phyloP scores from a whole-genome alignment of 192 early-diverging fungal species.

The Kappamyces sp. region DNA sequence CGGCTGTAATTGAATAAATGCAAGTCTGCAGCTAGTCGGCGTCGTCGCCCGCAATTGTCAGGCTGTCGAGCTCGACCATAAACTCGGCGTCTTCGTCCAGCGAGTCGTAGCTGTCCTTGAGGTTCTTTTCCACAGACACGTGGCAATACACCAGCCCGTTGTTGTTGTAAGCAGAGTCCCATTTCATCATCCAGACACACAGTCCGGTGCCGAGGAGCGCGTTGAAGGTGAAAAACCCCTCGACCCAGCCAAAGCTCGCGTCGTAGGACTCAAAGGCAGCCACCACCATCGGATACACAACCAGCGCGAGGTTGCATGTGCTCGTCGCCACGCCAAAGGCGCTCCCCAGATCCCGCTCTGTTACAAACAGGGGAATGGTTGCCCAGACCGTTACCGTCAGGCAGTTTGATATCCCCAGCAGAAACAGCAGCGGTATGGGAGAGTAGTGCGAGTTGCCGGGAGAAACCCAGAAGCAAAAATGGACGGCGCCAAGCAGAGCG shows the following conservation, averaged over 20 bases:
- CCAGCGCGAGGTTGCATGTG: constrained; percentile 39
- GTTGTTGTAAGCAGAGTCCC: too few relatives aligned
- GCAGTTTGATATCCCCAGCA: constrained; percentile 42
- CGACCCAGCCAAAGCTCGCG: constrained; percentile 26
- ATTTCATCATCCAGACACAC: too few relatives aligned
- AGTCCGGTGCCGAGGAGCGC: neutral
- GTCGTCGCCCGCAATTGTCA: too few relatives aligned
- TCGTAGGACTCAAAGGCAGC: constrained; percentile 40
- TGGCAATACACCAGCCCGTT: too few relatives aligned
- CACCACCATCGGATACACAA: constrained; percentile 50
- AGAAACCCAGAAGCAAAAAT: constrained; percentile 35
- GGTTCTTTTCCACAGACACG: too few relatives aligned
- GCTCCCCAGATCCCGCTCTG: constrained; percentile 25
- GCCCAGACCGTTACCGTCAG: constrained; percentile 47
- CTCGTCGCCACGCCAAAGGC: constrained; percentile 51
- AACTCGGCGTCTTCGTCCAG: too few relatives aligned
- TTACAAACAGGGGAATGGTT: constrained; percentile 45
- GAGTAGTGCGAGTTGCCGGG: constrained; percentile 17
- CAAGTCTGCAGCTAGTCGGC: too few relatives aligned
- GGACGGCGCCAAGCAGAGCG: constrained; percentile 32
- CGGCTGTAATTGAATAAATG: too few relatives aligned
- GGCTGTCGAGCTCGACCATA: too few relatives aligned
- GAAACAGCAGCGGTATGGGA: constrained; percentile 38
- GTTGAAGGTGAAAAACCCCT: constrained; percentile 28
- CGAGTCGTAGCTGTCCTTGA: too few relatives aligned